Conservation (phyloP, 2,329 filamentous ascomycete species). For the Penicillium sp. region DNA sequence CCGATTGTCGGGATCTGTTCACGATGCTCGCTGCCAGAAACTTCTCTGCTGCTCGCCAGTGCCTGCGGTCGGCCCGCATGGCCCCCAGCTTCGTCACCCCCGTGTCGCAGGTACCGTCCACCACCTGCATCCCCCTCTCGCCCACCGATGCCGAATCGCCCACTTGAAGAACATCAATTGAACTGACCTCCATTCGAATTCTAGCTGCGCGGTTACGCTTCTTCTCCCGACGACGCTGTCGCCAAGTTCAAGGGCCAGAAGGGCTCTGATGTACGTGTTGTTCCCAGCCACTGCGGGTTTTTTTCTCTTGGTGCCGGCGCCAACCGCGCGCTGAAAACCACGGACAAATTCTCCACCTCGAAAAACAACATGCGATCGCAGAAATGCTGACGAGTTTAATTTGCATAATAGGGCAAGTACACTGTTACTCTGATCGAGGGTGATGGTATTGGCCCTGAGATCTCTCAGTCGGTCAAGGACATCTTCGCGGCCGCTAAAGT, state of each 20-base stretch:
- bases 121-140: conserved; percentile 12
- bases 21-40: conserved; percentile 84
- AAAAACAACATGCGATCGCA: conserved; percentile 8
- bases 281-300: conserved; percentile 32
- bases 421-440: conserved; percentile 97
- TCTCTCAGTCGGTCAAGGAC: conserved; percentile 96
- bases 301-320: conserved; percentile 33
- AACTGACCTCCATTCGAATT: conserved; percentile 27
- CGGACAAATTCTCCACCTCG: conserved; percentile 12
- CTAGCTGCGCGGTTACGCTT: conserved; percentile 67
- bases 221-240: conserved; percentile 68
- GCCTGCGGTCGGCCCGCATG: conserved; percentile 69
- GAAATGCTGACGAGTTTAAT: conserved; percentile 21
- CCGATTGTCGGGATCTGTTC: conserved; percentile 40
- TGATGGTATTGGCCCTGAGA: conserved; percentile 98
- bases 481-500: conserved; percentile 97
- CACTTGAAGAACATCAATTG: conserved; percentile 19
- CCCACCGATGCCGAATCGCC: conserved; percentile 13
- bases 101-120: conserved; percentile 62
- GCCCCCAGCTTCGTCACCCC: conserved; percentile 55
- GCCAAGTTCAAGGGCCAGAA: conserved; percentile 94
- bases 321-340: conserved; percentile 29
- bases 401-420: conserved; percentile 77
- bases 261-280: conserved; percentile 76
- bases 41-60: conserved; percentile 78